phyloP scores from a whole-genome alignment of 2,329 filamentous ascomycete species.

The Xylariomycetidae sp. region DNA sequence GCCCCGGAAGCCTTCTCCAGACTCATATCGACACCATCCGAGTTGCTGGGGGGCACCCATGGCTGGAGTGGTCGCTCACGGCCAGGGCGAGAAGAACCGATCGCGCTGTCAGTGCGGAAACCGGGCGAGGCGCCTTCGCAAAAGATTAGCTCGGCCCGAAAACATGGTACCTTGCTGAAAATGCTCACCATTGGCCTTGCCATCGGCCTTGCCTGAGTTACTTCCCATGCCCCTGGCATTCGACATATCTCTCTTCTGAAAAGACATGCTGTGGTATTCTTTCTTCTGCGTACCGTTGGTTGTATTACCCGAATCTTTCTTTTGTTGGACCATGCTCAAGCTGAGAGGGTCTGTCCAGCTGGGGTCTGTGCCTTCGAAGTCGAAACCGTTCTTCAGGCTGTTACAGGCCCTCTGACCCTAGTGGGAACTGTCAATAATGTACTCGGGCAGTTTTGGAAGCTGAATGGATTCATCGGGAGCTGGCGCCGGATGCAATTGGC shows the following conservation, averaged over 20 bases:
- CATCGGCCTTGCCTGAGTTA: constrained; percentile 29
- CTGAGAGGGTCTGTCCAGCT: constrained; percentile 11
- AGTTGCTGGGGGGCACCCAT: constrained; percentile 66
- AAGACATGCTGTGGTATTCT: constrained; percentile 24
- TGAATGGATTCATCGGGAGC: constrained; percentile 2
- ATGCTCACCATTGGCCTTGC: constrained; percentile 38
- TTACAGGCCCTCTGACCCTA: constrained; percentile 21
- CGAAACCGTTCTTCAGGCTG: constrained; percentile 16
- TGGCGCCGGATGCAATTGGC: constrained; percentile 17
- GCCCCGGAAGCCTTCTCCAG: constrained; percentile 56
- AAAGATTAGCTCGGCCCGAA: too few relatives aligned
- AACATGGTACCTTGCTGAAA: too few relatives aligned
- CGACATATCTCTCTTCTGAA: constrained; percentile 25
- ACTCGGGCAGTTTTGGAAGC: constrained; percentile 4
- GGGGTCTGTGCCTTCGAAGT: constrained; percentile 15
- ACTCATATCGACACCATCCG: constrained; percentile 62
- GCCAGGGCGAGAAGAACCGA: constrained; percentile 67
- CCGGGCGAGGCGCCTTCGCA: constrained; percentile 56
- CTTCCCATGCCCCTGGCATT: constrained; percentile 21
- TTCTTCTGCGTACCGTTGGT: constrained; percentile 27
- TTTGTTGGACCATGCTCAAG: constrained; percentile 31
- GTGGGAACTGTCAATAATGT: constrained; percentile 14
- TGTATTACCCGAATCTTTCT: constrained; percentile 23
- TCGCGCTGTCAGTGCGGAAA: constrained; percentile 86
- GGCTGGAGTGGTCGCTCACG: constrained; percentile 73